Conservation (phyloP, 2,329 filamentous ascomycete genomes). For the Nothophoma quercina region DNA sequence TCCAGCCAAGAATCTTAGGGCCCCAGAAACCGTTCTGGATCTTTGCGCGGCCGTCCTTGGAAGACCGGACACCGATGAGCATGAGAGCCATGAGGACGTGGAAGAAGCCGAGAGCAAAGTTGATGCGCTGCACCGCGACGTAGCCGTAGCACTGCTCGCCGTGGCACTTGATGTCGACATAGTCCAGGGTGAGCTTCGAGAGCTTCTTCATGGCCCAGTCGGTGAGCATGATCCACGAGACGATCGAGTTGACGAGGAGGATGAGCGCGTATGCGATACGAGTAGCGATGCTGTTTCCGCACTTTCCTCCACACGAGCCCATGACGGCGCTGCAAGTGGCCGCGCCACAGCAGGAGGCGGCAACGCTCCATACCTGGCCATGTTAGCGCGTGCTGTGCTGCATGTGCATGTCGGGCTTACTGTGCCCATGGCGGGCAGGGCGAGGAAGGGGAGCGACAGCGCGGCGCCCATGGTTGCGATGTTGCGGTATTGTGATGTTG, state of each 20-base stretch:
- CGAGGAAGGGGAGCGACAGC: constrained; percentile 87
- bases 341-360: constrained; percentile 92
- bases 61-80: constrained; percentile 84
- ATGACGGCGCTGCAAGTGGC: constrained; percentile 96
- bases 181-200: constrained; percentile 89
- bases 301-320: constrained; percentile 88
- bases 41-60: constrained; percentile 83
- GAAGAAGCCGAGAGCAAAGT: constrained; percentile 94
- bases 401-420: constrained; percentile 62
- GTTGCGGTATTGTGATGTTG: constrained; percentile 23
- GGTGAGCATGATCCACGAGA: constrained; percentile 99
- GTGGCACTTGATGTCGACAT: constrained; percentile 91
- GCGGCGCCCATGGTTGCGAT: constrained; percentile 80
- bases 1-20: constrained; percentile 90
- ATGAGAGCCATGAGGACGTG: constrained; percentile 86
- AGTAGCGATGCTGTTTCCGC: constrained; percentile 95
- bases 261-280: constrained; percentile 96
- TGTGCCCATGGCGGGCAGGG: constrained; percentile 83
- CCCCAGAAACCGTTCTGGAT: constrained; percentile 99
- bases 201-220: constrained; percentile 98
- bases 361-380: constrained; percentile 74
- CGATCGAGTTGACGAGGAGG: constrained; percentile 92
- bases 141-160: constrained; percentile 93
- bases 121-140: constrained; percentile 96
- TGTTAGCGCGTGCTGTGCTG: constrained; percentile 32